Percentiles rank a stretch among this genome's conserved stretches.
Conservation (phyloP, 129 eudicot genomes). For the Centrapalus pauciflorus region DNA sequence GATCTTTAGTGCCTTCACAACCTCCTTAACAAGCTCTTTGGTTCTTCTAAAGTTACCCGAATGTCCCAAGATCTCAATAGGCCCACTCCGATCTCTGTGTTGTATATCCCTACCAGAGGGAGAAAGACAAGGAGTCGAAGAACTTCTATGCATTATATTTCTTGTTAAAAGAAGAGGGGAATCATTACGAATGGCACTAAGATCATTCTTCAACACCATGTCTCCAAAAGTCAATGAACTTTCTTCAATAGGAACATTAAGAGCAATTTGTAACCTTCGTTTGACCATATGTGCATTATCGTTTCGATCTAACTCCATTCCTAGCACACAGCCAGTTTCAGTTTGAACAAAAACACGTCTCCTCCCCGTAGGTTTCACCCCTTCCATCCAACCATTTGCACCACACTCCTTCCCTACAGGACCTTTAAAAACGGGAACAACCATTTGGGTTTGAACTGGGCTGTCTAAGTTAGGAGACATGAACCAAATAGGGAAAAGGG, state of each 20-base stretch:
- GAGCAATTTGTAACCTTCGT: slow-evolving; percentile 73
- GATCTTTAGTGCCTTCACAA: slow-evolving; percentile 50
- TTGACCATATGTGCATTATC: slow-evolving; percentile 92
- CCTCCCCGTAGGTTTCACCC: slow-evolving; percentile 46
- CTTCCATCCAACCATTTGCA: slow-evolving; percentile 57
- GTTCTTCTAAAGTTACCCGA: slow-evolving; percentile 38
- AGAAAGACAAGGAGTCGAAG: slow-evolving; percentile 86
- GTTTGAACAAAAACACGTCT: slow-evolving; percentile 94
- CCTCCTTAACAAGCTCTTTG: slow-evolving; percentile 61
- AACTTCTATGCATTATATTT: slow-evolving; percentile 71
- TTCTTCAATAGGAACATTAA: slow-evolving; percentile 72
- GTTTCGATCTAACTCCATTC: slow-evolving; percentile 83
- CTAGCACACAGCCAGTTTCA: slow-evolving; percentile 80
- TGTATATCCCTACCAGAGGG: slow-evolving; percentile 76
- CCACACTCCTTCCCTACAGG: slow-evolving; percentile 67
- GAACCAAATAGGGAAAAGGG: slow-evolving; percentile 17
- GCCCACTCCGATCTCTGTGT: slow-evolving; percentile 64
- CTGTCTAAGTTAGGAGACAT: slow-evolving; percentile 60
- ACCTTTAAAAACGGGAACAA: slow-evolving; percentile 60
- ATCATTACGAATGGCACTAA: slow-evolving; percentile 73
- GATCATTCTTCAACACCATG: slow-evolving; percentile 76
- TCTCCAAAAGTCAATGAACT: slow-evolving; percentile 87
- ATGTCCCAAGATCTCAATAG: slow-evolving; percentile 70
- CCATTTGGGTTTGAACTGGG: slow-evolving; percentile 85
- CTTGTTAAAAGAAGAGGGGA: slow-evolving; percentile 72